Evolutionary conservation across 2,329 filamentous ascomycete species (phyloP).

Genomic region (Daldinia sp.): DNA sequence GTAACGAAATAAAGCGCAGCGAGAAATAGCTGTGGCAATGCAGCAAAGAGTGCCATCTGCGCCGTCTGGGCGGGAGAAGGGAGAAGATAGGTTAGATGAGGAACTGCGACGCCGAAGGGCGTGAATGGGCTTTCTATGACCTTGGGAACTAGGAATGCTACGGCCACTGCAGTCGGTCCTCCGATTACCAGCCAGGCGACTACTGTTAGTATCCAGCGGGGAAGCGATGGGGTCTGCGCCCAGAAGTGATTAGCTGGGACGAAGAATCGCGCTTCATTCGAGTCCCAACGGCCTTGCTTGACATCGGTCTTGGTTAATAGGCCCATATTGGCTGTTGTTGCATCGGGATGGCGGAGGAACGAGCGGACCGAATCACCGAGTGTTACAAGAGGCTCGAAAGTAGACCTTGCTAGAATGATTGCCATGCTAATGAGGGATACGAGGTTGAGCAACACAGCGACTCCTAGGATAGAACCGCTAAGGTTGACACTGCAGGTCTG

Average conservation of each 20-base stretch:
- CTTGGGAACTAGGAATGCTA: slow-evolving; percentile 47
- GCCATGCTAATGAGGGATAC: slow-evolving; percentile 42
- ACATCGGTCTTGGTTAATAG: slow-evolving; percentile 59
- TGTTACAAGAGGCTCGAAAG: slow-evolving; percentile 45
- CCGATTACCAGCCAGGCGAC: slow-evolving; percentile 51
- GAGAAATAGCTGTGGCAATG: slow-evolving; percentile 59
- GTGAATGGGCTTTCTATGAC: slow-evolving; percentile 42
- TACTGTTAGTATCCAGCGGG: slow-evolving; percentile 54
- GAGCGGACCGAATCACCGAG: slow-evolving; percentile 47
- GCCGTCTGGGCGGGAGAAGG: slow-evolving; percentile 38
- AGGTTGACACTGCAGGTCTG: slow-evolving; percentile 53
- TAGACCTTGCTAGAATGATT: slow-evolving; percentile 38
- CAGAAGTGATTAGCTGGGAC: slow-evolving; percentile 53
- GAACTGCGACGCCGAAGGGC: slow-evolving; percentile 50
- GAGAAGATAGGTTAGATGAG: slow-evolving; percentile 48
- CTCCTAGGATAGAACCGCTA: slow-evolving; percentile 54
- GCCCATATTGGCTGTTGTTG: slow-evolving; percentile 50
- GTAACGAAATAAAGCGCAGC: slow-evolving; percentile 56
- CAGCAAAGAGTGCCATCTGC: slow-evolving; percentile 50
- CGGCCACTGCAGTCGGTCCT: slow-evolving; percentile 50
- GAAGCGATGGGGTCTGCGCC: slow-evolving; percentile 53
- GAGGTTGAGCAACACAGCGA: slow-evolving; percentile 46
- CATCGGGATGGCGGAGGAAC: slow-evolving; percentile 44
- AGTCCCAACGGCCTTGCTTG: slow-evolving; percentile 53
- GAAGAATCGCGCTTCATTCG: slow-evolving; percentile 55